A percentile compares a stretch with the other conserved stretches of the same genome.
These are phyloP conservation scores for Borovskyia barvae DNA, from an alignment of 208 protist genomes.

Conservation along the genomic window DNA sequence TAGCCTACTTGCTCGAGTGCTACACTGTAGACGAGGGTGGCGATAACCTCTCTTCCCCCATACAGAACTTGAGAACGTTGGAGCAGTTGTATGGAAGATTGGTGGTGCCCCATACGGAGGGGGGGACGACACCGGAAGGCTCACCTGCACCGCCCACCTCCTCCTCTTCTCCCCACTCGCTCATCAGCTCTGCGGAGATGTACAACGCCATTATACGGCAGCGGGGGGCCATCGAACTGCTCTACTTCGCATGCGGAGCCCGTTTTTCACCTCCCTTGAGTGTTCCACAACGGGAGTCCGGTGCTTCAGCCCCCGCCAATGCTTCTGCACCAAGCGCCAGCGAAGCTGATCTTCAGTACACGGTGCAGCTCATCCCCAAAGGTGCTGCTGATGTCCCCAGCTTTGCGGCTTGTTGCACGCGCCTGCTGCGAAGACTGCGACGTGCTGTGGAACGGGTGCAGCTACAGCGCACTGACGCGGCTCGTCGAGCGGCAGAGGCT, in stretches of 20 bases:
- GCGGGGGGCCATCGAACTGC: constrained; percentile 57
- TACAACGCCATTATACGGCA: constrained; percentile 55
- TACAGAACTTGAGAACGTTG: constrained; percentile 8
- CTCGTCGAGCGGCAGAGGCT: constrained; percentile 27
- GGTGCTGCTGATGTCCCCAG: neutral
- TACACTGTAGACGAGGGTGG: constrained; percentile 64
- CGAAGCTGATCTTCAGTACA: no score
- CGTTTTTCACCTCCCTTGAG: constrained; percentile 6
- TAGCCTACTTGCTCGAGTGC: constrained; percentile 31
- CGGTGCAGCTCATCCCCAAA: constrained; percentile 8
- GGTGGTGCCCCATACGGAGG: neutral
- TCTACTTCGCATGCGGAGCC: constrained; percentile 38
- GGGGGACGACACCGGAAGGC: neutral
- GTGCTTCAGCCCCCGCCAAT: neutral
- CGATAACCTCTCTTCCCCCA: constrained; percentile 47
- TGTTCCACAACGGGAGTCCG: neutral
- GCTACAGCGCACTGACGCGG: constrained; percentile 5
- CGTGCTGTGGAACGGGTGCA: constrained; percentile 9
- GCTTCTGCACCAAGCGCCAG: neutral
- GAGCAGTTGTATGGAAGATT: constrained; percentile 4
- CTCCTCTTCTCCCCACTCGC: constrained; percentile 3
- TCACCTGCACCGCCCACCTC: constrained; percentile 5
- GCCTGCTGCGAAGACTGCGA: constrained; percentile 10
- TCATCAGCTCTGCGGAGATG: constrained; percentile 29
- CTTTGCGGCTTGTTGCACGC: constrained; percentile 4